These are phyloP conservation scores for Casuarina cunninghamiana DNA, from an alignment of 306 rosid genomes.

Conservation along the genomic window DNA sequence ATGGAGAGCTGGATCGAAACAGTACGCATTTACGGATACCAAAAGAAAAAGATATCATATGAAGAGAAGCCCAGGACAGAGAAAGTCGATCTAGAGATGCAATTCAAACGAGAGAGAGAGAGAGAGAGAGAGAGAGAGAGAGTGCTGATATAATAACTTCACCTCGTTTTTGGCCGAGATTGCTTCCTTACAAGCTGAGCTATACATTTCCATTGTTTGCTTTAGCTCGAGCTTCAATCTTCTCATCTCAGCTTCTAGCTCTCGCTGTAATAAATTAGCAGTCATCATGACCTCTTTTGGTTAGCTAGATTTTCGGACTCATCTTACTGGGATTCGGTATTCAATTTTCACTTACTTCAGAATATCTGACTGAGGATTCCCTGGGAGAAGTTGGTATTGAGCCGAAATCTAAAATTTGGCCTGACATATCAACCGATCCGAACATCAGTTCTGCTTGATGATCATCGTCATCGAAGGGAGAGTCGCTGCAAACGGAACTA, in stretches of 20 bases:
- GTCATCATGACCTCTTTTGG: background rate
- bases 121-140: too few species aligned
- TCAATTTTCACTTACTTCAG: conserved; percentile 51
- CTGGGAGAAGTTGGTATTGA: conserved; percentile 18
- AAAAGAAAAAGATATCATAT: too few species aligned
- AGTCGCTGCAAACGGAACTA: conserved; percentile 36
- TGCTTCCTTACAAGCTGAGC: conserved; percentile 98
- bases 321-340: background rate
- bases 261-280: conserved; percentile 51
- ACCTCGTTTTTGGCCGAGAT: conserved; percentile 92
- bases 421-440: conserved; percentile 43
- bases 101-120: too few species aligned
- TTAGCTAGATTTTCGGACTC: too few species aligned
- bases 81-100: too few species aligned
- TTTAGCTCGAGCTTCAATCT: conserved; percentile 85
- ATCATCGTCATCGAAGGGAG: conserved; percentile 47
- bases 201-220: conserved; percentile 97
- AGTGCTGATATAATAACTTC: conserved; percentile 3
- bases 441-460: conserved; percentile 11
- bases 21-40: too few species aligned
- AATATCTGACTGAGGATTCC: conserved; percentile 26
- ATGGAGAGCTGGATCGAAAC: too few species aligned
- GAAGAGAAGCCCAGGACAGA: too few species aligned
- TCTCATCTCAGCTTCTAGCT: conserved; percentile 80
- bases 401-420: conserved; percentile 34